Evolutionary conservation across 2,329 filamentous ascomycete species (phyloP), one percentile per base, ranked within the genome.

Genomic region (Tolypocladium pustulatum): DNA sequence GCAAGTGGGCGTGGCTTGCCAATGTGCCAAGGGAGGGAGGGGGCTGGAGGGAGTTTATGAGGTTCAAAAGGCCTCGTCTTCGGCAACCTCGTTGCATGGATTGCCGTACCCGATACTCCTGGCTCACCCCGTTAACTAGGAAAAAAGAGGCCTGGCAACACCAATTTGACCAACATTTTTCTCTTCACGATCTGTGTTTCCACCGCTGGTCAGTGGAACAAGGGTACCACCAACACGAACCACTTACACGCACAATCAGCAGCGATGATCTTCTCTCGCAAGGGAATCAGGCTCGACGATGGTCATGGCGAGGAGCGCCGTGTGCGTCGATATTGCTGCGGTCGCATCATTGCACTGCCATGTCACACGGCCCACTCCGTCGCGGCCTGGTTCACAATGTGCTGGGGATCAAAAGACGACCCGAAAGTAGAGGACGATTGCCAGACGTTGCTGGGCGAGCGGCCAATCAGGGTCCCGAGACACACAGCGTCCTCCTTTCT

Each of bases 401-500:
- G 62, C 49, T 53, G 55, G 54, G 20, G 57, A 27, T 27, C 37
- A 43, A 53, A 58, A 60, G 57, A 37, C 46, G 40, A 46, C 17
- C 37, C 25, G 22, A 22, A 34, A 22, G 49, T 41, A 4, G 27
- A 52, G 9, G 64, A 64, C 3, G 62, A 66, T 13, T 57, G 59
- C 55, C 43, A 55, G 9, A 53, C 49, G 12, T 51, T 62, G 13
- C 53, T 62, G 5, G 38, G 52, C 30, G 57, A 58, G 7, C 52
- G 51, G 40, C 38, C 59, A 36, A 25, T 51, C 27, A 53, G 57
- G 27, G 61, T 60, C 57, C 78, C 78, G 3, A 72, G 66, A n/a
- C 72, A 78, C 59, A 76, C 76, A 1, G 73, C 71, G 1, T 61
- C 70, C 6, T 73, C 74, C 5, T 76, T 76, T 62, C 64, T 79